Conservation (phyloP, 2,329 filamentous ascomycete genomes). For the Diplodia corticola region DNA sequence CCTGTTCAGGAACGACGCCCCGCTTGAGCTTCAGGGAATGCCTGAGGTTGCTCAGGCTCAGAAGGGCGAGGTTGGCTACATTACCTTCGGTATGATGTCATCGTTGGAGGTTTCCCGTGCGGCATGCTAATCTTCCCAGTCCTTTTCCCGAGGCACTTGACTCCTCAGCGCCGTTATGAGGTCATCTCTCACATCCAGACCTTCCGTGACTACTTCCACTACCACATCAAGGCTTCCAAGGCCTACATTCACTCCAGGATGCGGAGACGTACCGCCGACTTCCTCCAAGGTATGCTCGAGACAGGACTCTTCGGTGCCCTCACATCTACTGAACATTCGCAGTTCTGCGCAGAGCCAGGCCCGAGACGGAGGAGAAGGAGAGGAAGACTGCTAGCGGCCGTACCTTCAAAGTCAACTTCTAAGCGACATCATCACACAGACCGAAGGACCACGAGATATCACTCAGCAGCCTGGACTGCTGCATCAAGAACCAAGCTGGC, state of each 20-base stretch:
- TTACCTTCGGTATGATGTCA: constrained; percentile 79
- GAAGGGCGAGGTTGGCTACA: constrained; percentile 89
- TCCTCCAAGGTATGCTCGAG: constrained; percentile 76
- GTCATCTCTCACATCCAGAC: constrained; percentile 99
- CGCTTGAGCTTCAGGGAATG: constrained; percentile 84
- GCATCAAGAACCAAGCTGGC: neutral
- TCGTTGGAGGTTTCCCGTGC: constrained; percentile 22
- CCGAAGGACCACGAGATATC: neutral
- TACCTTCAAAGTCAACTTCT: constrained; percentile 67
- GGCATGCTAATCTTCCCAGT: constrained; percentile 55
- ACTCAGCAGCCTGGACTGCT: neutral
- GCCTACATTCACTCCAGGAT: constrained; percentile 98
- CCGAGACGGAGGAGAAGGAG: constrained; percentile 95
- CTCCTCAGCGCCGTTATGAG: constrained; percentile 83
- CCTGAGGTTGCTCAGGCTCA: constrained; percentile 73
- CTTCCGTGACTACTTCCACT: constrained; percentile 99
- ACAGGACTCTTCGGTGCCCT: neutral
- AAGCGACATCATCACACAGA: neutral
- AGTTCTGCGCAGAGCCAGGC: constrained; percentile 95
- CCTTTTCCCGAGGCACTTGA: constrained; percentile 92
- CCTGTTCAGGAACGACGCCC: constrained; percentile 90
- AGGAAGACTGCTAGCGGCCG: constrained; percentile 96
- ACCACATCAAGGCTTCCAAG: constrained; percentile 99
- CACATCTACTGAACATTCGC: constrained; percentile 39
- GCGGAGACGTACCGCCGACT: constrained; percentile 95